Conservation (phyloP, 352 stramenopile genomes). For the Pythium aristosporum region DNA sequence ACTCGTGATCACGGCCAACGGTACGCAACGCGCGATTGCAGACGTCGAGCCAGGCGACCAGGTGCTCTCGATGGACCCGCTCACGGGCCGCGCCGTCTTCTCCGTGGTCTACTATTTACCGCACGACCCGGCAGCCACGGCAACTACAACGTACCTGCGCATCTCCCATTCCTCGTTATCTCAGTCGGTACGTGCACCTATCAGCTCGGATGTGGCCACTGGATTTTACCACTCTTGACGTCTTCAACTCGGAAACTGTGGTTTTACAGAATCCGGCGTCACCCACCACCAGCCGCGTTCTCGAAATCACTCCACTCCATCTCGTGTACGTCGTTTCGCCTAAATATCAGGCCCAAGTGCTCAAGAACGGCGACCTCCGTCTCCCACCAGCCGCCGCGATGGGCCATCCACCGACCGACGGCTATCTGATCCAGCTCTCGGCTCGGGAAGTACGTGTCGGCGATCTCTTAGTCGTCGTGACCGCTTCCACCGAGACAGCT, state of each 20-base stretch:
- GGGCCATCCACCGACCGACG: constrained; percentile 2
- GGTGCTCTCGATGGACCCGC: constrained; percentile 46
- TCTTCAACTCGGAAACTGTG: no score
- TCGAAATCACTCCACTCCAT: constrained; percentile 25
- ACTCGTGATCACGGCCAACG: constrained; percentile 30
- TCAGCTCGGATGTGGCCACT: neutral
- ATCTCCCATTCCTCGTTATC: constrained; percentile 15
- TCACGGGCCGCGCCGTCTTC: constrained; percentile 33
- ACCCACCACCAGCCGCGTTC: neutral
- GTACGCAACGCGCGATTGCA: constrained; percentile 29
- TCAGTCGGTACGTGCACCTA: neutral
- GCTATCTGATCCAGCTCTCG: constrained; percentile 39
- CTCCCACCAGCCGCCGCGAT: neutral
- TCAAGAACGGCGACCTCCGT: neutral
- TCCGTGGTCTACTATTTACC: constrained; percentile 70
- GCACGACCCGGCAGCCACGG: constrained; percentile 33
- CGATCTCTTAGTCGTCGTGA: constrained; percentile 45
- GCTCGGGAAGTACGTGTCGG: constrained; percentile 45
- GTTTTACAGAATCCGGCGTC: constrained; percentile 20
- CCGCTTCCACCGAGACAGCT: constrained; percentile 2
- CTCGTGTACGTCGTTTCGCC: constrained; percentile 22
- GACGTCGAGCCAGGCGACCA: constrained; percentile 46
- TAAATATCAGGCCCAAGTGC: constrained; percentile 5
- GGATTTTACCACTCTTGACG: neutral
- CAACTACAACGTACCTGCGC: constrained; percentile 17